phyloP scores from a whole-genome alignment of 169 alveolate genomes.

The Plasmodium ovale region DNA sequence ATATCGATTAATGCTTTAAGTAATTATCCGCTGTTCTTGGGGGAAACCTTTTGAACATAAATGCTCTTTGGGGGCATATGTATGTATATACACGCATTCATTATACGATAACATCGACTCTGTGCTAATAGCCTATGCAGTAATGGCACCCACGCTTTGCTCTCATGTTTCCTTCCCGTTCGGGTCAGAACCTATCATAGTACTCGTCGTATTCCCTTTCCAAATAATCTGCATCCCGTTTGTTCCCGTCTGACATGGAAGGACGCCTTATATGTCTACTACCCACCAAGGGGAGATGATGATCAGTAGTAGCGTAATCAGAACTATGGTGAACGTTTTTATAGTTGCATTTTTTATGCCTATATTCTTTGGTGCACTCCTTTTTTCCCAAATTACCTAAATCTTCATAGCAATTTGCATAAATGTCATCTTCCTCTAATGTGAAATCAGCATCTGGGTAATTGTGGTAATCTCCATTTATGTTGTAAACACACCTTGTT shows the following conservation, averaged over 20 bases:
- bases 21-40: too few species aligned
- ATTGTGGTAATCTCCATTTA: not conserved
- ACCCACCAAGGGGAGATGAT: not conserved
- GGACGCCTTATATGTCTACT: not conserved
- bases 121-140: too few species aligned
- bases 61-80: too few species aligned
- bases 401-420: not conserved
- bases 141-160: too few species aligned
- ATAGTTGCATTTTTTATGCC: not conserved
- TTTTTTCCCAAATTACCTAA: not conserved
- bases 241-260: not conserved
- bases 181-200: not conserved
- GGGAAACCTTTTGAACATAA: too few species aligned
- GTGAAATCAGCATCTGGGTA: not conserved
- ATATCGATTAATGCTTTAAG: too few species aligned
- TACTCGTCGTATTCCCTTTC: slow-evolving; percentile 69
- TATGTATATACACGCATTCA: too few species aligned
- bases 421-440: slow-evolving; percentile 10
- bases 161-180: not conserved
- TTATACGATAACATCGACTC: too few species aligned
- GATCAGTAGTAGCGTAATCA: not conserved
- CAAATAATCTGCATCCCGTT: not conserved
- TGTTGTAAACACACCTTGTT: not conserved
- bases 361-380: not conserved
- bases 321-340: not conserved